These are phyloP conservation scores for Populus simonii DNA, from an alignment of 345 rosid species.

Conservation along the genomic window DNA sequence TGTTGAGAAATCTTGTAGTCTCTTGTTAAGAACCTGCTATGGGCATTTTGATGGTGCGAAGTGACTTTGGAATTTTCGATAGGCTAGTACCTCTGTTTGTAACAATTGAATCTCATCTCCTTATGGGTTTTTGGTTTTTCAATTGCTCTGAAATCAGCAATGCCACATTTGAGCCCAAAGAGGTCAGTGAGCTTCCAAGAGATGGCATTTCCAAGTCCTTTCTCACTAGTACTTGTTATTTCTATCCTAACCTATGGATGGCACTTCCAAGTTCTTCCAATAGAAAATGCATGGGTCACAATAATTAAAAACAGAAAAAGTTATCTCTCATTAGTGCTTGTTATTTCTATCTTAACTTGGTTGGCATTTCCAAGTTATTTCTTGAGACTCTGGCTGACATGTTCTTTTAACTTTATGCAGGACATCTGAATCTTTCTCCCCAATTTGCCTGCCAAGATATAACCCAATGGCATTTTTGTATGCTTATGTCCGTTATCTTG, in stretches of 20 bases:
- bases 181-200: not conserved
- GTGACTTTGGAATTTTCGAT: no score
- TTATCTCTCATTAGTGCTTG: not conserved
- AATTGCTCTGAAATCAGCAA: no score
- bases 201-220: not conserved
- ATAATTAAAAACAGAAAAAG: not conserved
- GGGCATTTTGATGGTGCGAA: not conserved
- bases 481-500: slow-evolving; percentile 90
- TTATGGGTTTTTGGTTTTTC: no score
- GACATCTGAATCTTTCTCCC: slow-evolving; percentile 95
- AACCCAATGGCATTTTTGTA: slow-evolving; percentile 91
- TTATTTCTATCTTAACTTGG: not conserved
- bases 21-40: not conserved
- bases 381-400: slow-evolving; percentile 5
- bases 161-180: no score
- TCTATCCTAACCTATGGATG: not conserved
- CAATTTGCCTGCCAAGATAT: slow-evolving; percentile 97
- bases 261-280: no score
- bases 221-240: not conserved
- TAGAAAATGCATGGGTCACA: not conserved
- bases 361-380: not conserved
- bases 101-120: no score
- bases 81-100: no score
- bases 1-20: not conserved
- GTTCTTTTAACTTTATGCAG: slow-evolving; percentile 45